phyloP scores from a whole-genome alignment of 345 rosid species.

The Salix udensis region DNA sequence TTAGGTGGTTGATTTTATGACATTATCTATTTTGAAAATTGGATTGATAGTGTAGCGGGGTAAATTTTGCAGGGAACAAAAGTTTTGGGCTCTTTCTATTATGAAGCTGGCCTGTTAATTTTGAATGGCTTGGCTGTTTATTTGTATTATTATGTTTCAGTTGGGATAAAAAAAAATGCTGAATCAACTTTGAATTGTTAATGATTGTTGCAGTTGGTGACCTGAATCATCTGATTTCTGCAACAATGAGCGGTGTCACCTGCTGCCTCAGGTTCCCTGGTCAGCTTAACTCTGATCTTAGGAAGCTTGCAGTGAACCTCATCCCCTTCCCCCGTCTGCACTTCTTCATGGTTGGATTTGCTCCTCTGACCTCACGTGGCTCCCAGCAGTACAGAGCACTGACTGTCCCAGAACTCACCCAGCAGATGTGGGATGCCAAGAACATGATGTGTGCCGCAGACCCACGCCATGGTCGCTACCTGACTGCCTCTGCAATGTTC shows the following conservation, averaged over 20 bases:
- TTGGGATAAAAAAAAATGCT: not conserved
- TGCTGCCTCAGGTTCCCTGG: slow-evolving; percentile 28
- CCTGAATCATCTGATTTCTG: slow-evolving; percentile 25
- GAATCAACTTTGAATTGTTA: not conserved
- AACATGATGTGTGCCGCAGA: slow-evolving; percentile 28
- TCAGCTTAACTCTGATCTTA: slow-evolving; percentile 23
- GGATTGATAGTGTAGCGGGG: no score
- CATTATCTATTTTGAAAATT: not conserved
- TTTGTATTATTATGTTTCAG: not conserved
- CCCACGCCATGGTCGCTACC: slow-evolving; percentile 21
- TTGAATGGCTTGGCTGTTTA: not conserved
- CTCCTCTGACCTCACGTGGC: slow-evolving; percentile 22
- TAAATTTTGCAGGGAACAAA: not conserved
- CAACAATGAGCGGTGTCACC: slow-evolving; percentile 26
- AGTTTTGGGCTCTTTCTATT: not conserved
- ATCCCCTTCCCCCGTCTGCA: slow-evolving; percentile 21
- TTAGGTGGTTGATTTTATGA: not conserved
- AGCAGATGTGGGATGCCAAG: slow-evolving; percentile 27
- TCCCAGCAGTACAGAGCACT: slow-evolving; percentile 23
- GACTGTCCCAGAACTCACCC: slow-evolving; percentile 22
- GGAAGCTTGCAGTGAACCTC: slow-evolving; percentile 28
- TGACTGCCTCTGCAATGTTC: slow-evolving; percentile 27
- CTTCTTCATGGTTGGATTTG: slow-evolving; percentile 26
- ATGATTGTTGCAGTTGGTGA: slow-evolving; percentile 16
- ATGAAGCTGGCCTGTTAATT: no score